Conservation (phyloP, 2,329 filamentous ascomycete genomes). For the Ascochyta pisi region DNA sequence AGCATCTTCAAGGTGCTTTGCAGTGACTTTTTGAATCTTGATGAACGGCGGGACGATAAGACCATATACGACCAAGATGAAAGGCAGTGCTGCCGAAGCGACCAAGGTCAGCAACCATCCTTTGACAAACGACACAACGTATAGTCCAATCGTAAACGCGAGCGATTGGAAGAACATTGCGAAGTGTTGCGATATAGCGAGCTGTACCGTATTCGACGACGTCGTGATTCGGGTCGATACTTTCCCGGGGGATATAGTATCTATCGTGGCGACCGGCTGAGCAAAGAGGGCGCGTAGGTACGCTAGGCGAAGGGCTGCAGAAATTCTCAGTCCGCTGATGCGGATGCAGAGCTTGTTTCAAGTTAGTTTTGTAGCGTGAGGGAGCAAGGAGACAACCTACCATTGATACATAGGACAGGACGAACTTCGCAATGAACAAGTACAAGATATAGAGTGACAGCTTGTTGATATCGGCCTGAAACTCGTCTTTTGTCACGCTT, state of each 20-base stretch:
- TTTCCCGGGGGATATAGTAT: constrained; percentile 57
- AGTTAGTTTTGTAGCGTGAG: neutral
- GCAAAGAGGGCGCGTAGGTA: constrained; percentile 59
- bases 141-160: constrained; percentile 45
- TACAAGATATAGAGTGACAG: constrained; percentile 41
- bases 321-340: constrained; percentile 59
- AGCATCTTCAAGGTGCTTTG: constrained; percentile 42
- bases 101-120: constrained; percentile 61
- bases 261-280: constrained; percentile 59
- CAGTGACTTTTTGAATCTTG: constrained; percentile 42
- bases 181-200: constrained; percentile 62
- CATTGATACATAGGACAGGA: constrained; percentile 44
- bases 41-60: constrained; percentile 41
- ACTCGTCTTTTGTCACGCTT: constrained; percentile 55
- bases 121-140: constrained; percentile 59
- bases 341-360: constrained; percentile 54
- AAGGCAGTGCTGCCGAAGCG: constrained; percentile 54
- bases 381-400: constrained; percentile 15
- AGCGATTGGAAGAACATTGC: constrained; percentile 54
- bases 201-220: constrained; percentile 60
- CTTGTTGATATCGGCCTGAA: constrained; percentile 57
- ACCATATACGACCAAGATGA: constrained; percentile 45
- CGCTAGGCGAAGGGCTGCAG: constrained; percentile 57
- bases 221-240: constrained; percentile 61
- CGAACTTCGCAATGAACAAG: constrained; percentile 47